These are phyloP conservation scores for Phialophora tarda DNA, from an alignment of 2,329 filamentous ascomycete genomes.

Conservation along the genomic window DNA sequence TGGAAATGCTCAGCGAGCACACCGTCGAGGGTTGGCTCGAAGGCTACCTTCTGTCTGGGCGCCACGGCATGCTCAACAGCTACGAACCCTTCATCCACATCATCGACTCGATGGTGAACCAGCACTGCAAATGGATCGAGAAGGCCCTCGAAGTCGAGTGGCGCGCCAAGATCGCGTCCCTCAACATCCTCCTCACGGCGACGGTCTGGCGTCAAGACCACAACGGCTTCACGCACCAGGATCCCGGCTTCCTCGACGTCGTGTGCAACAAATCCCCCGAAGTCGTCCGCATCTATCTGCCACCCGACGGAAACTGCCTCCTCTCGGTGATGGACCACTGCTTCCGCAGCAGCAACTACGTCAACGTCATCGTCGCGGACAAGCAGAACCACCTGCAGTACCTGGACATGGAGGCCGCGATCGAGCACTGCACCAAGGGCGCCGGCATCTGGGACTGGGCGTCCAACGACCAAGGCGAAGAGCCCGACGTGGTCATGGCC, in stretches of 20 bases:
- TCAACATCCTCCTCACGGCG: slow-evolving; percentile 79
- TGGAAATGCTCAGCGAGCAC: slow-evolving; percentile 85
- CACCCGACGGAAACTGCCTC: slow-evolving; percentile 78
- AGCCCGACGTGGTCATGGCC: slow-evolving; percentile 78
- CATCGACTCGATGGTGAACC: slow-evolving; percentile 84
- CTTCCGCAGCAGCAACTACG: slow-evolving; percentile 74
- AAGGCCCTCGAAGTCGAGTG: slow-evolving; percentile 81
- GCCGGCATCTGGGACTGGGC: slow-evolving; percentile 79
- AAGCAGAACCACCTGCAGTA: slow-evolving; percentile 81
- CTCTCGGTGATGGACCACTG: slow-evolving; percentile 79
- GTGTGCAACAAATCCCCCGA: slow-evolving; percentile 80
- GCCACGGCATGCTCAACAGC: slow-evolving; percentile 77
- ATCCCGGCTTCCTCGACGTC: slow-evolving; percentile 79
- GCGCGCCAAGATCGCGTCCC: slow-evolving; percentile 73
- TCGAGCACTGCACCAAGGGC: slow-evolving; percentile 78
- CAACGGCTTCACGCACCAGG: slow-evolving; percentile 83
- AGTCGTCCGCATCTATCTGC: slow-evolving; percentile 79
- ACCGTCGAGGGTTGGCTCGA: slow-evolving; percentile 81
- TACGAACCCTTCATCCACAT: slow-evolving; percentile 85
- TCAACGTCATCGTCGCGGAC: slow-evolving; percentile 80
- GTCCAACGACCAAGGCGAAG: slow-evolving; percentile 69
- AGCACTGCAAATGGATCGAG: slow-evolving; percentile 85
- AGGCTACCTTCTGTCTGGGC: slow-evolving; percentile 75
- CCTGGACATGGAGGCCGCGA: slow-evolving; percentile 72
- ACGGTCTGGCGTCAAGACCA: slow-evolving; percentile 84